Conservation (phyloP, 331 rosid genomes). For the Cydonia oblonga region DNA sequence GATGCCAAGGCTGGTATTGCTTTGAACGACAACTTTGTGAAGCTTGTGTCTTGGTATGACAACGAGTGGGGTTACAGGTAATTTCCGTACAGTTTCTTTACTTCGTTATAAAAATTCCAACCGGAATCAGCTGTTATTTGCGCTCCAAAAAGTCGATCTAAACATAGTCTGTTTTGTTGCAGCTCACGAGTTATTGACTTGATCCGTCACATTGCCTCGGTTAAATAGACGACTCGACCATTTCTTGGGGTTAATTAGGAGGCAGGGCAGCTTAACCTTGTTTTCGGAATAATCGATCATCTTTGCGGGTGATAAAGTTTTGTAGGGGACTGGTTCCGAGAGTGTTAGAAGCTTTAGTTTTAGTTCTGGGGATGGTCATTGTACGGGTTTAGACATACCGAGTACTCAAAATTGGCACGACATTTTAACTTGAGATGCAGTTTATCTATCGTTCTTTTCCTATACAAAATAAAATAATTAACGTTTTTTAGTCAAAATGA, state of each 20-base stretch:
- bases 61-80: constrained; percentile 81
- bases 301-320: not conserved
- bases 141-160: not conserved
- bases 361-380: not conserved
- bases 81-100: not conserved
- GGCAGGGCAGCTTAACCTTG: not conserved
- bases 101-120: not conserved
- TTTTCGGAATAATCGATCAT: not conserved
- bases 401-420: not conserved
- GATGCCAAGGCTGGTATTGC: constrained; percentile 78
- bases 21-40: constrained; percentile 59
- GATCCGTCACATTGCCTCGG: constrained; percentile 52
- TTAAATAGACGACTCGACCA: not conserved
- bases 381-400: not conserved
- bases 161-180: not conserved
- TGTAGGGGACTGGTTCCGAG: not conserved
- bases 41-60: constrained; percentile 69
- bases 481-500: no score
- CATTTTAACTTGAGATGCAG: not conserved
- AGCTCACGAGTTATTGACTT: constrained; percentile 56
- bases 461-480: no score
- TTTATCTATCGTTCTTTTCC: no score
- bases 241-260: not conserved
- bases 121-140: no score
- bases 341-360: not conserved